Evolutionary conservation across 768 basidiomycete species (phyloP).

Genomic region (Psilocybe cubensis): DNA sequence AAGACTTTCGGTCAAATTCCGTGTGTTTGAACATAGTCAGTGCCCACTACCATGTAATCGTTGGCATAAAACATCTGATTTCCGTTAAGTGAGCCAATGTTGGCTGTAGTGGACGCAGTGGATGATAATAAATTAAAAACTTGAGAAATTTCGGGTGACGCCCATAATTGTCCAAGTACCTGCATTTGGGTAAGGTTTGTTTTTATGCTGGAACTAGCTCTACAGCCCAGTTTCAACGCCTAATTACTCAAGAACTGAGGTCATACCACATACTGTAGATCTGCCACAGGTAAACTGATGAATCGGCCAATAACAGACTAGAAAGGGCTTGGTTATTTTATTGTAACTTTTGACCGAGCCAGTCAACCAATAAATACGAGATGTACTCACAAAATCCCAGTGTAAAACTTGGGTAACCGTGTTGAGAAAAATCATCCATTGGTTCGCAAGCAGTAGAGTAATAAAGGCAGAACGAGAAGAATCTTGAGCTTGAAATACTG

Average conservation of each 20-base stretch:
- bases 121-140: slow-evolving; percentile 39
- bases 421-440: slow-evolving; percentile 76
- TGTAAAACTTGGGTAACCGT: slow-evolving; percentile 54
- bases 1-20: background rate
- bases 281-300: slow-evolving; percentile 61
- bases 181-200: slow-evolving; percentile 55
- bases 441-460: slow-evolving; percentile 54
- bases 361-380: too few species aligned
- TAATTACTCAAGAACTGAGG: background rate
- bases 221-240: slow-evolving; percentile 24
- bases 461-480: slow-evolving; percentile 49
- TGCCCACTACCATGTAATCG: slow-evolving; percentile 65
- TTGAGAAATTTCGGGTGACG: slow-evolving; percentile 37
- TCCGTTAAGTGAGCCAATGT: slow-evolving; percentile 54
- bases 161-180: slow-evolving; percentile 53
- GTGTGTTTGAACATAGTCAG: background rate
- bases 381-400: slow-evolving; percentile 68
- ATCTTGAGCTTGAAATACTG: slow-evolving; percentile 50
- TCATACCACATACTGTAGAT: slow-evolving; percentile 36
- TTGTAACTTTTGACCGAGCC: background rate
- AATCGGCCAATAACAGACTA: slow-evolving; percentile 66
- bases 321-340: slow-evolving; percentile 1
- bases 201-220: slow-evolving; percentile 56
- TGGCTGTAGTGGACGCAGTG: slow-evolving; percentile 43
- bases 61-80: slow-evolving; percentile 66